A percentile compares a stretch with the other conserved stretches of the same genome.
Evolutionary conservation across 129 eudicot species (phyloP).

Genomic region (Lactuca saligna): DNA sequence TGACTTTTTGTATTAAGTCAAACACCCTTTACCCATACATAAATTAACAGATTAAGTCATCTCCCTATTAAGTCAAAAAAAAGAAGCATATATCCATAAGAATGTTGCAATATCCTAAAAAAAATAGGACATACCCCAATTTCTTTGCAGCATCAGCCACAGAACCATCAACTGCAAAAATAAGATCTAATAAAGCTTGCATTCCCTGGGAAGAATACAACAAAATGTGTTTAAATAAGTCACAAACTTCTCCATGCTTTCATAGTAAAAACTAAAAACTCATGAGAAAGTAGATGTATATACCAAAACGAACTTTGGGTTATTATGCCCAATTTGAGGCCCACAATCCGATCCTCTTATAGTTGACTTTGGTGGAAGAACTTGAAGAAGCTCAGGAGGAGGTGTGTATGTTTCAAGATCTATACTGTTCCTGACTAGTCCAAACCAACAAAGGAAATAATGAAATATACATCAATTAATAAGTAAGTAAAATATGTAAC

Average conservation of each 20-base stretch:
- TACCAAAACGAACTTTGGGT: constrained; percentile 82
- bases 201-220: constrained; percentile 60
- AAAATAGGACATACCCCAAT: constrained; percentile 62
- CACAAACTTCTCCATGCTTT: background rate
- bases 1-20: too few species aligned
- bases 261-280: constrained; percentile 21
- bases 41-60: too few species aligned
- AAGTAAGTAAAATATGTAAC: constrained; percentile 3
- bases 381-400: constrained; percentile 91
- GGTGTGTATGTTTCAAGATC: constrained; percentile 85
- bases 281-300: constrained; percentile 11
- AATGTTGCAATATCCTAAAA: background rate
- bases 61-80: background rate
- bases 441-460: constrained; percentile 16
- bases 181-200: constrained; percentile 88
- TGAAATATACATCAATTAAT: constrained; percentile 14
- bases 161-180: constrained; percentile 84
- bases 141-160: constrained; percentile 83
- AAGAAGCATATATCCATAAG: too few species aligned
- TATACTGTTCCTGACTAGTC: constrained; percentile 74
- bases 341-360: constrained; percentile 73
- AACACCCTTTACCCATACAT: too few species aligned
- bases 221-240: background rate
- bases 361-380: constrained; percentile 87
- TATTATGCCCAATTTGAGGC: constrained; percentile 85